Conservation (phyloP, 148 eudicot species). For the Bassia scoparia region DNA sequence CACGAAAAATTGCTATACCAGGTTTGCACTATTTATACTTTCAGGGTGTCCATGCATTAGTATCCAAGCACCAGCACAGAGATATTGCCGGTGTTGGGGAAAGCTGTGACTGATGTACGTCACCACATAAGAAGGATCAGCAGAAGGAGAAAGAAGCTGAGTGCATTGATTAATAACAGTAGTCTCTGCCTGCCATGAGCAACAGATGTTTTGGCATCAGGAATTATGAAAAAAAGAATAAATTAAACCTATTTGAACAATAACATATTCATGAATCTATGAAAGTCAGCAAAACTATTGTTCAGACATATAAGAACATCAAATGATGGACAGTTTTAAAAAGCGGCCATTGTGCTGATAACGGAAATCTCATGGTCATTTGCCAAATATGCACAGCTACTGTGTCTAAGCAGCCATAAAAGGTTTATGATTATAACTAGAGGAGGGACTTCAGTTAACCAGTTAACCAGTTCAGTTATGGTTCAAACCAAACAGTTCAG, state of each 20-base stretch:
- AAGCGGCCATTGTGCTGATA: background rate
- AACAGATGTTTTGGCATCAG: background rate
- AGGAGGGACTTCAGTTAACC: too few relatives aligned
- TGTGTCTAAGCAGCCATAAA: background rate
- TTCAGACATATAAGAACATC: background rate
- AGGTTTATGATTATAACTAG: background rate
- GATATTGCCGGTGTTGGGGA: slow-evolving; percentile 77
- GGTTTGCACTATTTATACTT: slow-evolving; percentile 74
- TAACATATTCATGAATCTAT: background rate
- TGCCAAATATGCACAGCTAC: background rate
- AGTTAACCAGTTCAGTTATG: too few relatives aligned
- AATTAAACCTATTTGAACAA: background rate
- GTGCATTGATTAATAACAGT: slow-evolving; percentile 93
- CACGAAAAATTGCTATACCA: slow-evolving; percentile 40
- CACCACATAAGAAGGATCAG: slow-evolving; percentile 73
- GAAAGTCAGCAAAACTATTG: background rate
- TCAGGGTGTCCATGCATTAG: slow-evolving; percentile 92
- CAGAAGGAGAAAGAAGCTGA: slow-evolving; percentile 82
- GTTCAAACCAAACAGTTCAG: too few relatives aligned
- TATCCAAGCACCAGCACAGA: slow-evolving; percentile 99
- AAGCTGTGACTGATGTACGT: slow-evolving; percentile 85
- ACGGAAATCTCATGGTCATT: background rate
- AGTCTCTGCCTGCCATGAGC: slow-evolving; percentile 75
- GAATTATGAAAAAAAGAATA: background rate
- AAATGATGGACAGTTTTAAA: background rate